A percentile compares a stretch with the other conserved stretches of the same genome.
phyloP scores from a whole-genome alignment of 1,139 yeast genomes.

The Debaryomyces udenii region DNA sequence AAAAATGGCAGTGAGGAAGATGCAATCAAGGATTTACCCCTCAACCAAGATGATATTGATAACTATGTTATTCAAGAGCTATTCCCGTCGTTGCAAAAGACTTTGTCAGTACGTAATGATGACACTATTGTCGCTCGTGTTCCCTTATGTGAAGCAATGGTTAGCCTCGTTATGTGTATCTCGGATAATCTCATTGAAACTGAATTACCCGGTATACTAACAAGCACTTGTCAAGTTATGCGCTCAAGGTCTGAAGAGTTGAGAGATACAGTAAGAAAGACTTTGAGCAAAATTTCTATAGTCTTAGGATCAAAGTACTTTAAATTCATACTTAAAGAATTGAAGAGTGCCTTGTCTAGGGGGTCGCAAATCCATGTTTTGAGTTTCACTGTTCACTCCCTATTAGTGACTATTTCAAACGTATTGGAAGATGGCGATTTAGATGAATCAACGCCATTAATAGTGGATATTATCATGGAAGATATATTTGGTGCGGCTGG shows the following conservation, averaged over 20 bases:
- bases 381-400: conserved; percentile 80
- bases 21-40: conserved; percentile 29
- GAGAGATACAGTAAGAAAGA: conserved; percentile 83
- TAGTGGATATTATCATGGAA: conserved; percentile 82
- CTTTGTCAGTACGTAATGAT: conserved; percentile 67
- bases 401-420: conserved; percentile 57
- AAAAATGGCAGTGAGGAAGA: conserved; percentile 20
- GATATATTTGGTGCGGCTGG: conserved; percentile 93
- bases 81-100: conserved; percentile 62
- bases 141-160: conserved; percentile 80
- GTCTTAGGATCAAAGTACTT: conserved; percentile 76
- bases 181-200: conserved; percentile 56
- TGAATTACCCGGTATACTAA: conserved; percentile 79
- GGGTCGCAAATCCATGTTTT: conserved; percentile 95
- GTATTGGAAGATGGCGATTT: conserved; percentile 68
- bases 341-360: conserved; percentile 75
- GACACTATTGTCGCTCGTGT: conserved; percentile 77
- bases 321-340: conserved; percentile 73
- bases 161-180: conserved; percentile 68
- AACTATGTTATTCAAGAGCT: conserved; percentile 58
- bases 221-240: conserved; percentile 84
- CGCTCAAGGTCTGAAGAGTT: conserved; percentile 86
- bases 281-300: conserved; percentile 64
- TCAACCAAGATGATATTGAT: conserved; percentile 50
- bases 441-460: conserved; percentile 63